Evolutionary conservation across 2,329 filamentous ascomycete species (phyloP), one percentile per base, ranked within the genome.

Genomic region (Diplodia scrobiculata): DNA sequence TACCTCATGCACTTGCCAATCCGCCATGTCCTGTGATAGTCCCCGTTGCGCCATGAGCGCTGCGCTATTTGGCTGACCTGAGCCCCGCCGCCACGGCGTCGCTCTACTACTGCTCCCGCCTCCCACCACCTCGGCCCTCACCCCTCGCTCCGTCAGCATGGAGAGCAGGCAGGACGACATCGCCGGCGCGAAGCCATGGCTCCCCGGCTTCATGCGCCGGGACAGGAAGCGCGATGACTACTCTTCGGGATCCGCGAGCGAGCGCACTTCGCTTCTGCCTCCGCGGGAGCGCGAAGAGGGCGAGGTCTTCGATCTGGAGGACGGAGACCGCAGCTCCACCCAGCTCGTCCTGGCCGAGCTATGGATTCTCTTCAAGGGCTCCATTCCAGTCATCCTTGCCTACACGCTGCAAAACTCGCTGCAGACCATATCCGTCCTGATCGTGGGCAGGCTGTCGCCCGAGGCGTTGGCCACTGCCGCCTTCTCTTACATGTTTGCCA

Each of bases 401-500:
- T 96, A 96, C 76, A 89, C 89, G 9, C 82, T 96, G 5, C 92
- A 96, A 68, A 96, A 94, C 75, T 92, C 89, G 5, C 80, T 96
- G 0, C 92, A 96, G 74, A 96, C 92, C 0, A 75, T 90, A 1
- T 95, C 91, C 0, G 90, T 96, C 4, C 80, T 96, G 53, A 88
- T 96, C 45, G 91, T 91, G 2, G 92, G 92, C 10, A 87, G 91
- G 2, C 80, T 92, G 0, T 93, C 90, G 0, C 89, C 92, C 0
- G 89, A 95, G 76, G 87, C 91, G 1, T 80, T 96, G 6, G 91
- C 92, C 0, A 91, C 89, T 0, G 89, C 91, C 0, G 91, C 92
- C 0, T 96, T 96, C 73, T 91, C 90, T 1, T 94, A 95, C 80
- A 96, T 96, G 92, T 96, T 96, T 71, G 92, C 92, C 65, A 92